Base-by-base conservation (phyloP, 140 eudicot genomes). In the Bidens hawaiensis region DNA sequence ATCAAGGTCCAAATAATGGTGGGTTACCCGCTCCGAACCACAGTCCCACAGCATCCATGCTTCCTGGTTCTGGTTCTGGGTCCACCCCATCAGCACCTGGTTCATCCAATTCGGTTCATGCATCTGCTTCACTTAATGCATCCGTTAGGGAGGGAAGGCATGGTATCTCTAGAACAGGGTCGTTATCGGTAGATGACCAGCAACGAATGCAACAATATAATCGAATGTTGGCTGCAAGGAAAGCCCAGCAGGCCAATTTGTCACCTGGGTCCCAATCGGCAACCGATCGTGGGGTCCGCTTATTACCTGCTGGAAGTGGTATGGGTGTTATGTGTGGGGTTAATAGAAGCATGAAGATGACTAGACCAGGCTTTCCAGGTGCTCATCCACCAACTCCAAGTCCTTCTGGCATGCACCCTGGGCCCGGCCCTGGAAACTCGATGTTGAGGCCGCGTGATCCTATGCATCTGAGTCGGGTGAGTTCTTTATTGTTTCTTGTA, bases 101-200 rank as follows among this genome's bases (percentile, higher is more conserved):
- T n/a, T 72, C 88, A 33, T 53, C 84, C 27, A 65, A 33, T 74
- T 56, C 66, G 67, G 74, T 68, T 68, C 73, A 69, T 71, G 69
- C 81, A 33, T 68, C 95, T 43, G 78, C 64, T 52, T 66, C 83
- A 27, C 73, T 65, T 42, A 83, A 75, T 75, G 65, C 78, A 31
- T 73, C 95, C 38, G 78, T 54, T 65, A 90, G 96, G 81, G 99
- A 85, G 61, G 93, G 78, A 60, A 88, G 99, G 77, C 81, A 83
- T 45, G 79, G 81, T 49, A 75, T 81, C 41, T 83, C 95, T 16
- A 88, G 96, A 50, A 57, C 94, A 30, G 78, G 79, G 64, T 72
- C 96, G 28, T 78, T 83, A 60, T 71, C 95, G 18, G 83, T 64
- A 55, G 95, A 93, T 45, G 99, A 93, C 58, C 96, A 88, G 57